A percentile compares a stretch with the other conserved stretches of the same genome.
phyloP scores from a whole-genome alignment of 345 rosid species.

The Pistacia atlantica region DNA sequence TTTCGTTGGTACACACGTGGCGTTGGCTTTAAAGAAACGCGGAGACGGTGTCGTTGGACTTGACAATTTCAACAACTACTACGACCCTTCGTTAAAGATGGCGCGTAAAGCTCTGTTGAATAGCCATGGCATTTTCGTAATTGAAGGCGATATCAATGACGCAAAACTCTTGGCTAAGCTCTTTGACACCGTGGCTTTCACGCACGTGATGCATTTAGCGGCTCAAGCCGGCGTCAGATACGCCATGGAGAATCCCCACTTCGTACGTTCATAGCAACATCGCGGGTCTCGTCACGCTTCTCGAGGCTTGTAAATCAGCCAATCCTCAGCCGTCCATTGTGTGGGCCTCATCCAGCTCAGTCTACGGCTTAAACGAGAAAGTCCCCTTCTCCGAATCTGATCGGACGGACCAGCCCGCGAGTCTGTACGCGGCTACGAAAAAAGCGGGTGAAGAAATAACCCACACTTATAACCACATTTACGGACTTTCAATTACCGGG shows the following conservation, averaged over 20 bases:
- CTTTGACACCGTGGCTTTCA: slow-evolving; percentile 73
- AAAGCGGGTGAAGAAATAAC: slow-evolving; percentile 86
- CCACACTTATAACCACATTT: slow-evolving; percentile 80
- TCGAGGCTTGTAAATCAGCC: slow-evolving; percentile 66
- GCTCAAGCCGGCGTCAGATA: slow-evolving; percentile 90
- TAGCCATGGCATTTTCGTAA: slow-evolving; percentile 50
- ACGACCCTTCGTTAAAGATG: slow-evolving; percentile 69
- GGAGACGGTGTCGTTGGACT: slow-evolving; percentile 85
- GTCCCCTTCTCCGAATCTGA: slow-evolving; percentile 72
- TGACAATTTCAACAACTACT: slow-evolving; percentile 74
- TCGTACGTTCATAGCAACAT: slow-evolving; percentile 78
- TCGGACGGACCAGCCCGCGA: slow-evolving; percentile 79
- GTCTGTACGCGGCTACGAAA: slow-evolving; percentile 84
- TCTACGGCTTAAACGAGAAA: slow-evolving; percentile 72
- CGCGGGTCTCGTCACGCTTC: slow-evolving; percentile 71
- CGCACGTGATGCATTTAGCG: slow-evolving; percentile 86
- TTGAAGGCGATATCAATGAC: slow-evolving; percentile 79
- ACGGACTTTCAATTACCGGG: slow-evolving; percentile 80
- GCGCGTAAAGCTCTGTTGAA: slow-evolving; percentile 45
- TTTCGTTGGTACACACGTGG: slow-evolving; percentile 76
- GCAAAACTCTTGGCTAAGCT: slow-evolving; percentile 55
- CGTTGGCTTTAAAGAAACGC: slow-evolving; percentile 59
- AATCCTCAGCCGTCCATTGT: slow-evolving; percentile 81
- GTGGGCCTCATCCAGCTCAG: slow-evolving; percentile 90
- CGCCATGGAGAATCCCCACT: slow-evolving; percentile 76